phyloP scores from a whole-genome alignment of 495 filamentous ascomycete species.

The Aspergillus leporis region DNA sequence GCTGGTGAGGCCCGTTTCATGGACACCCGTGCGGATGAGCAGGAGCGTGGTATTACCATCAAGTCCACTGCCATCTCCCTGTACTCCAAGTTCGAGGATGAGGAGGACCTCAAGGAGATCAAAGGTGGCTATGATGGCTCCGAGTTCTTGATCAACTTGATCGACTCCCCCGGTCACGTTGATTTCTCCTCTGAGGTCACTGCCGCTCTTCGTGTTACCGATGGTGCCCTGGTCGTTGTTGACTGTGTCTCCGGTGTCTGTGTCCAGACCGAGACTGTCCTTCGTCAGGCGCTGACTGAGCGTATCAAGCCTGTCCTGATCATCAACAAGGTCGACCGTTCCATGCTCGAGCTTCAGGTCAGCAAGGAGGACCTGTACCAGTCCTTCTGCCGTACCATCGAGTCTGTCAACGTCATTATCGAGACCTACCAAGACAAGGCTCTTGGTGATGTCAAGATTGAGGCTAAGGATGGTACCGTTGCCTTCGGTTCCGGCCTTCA shows the following conservation, averaged over 20 bases:
- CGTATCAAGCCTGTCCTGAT: conserved; percentile 99
- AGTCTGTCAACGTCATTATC: conserved; percentile 99
- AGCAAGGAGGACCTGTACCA: conserved; percentile 99
- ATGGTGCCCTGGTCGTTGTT: conserved; percentile 98
- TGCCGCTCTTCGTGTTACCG: conserved; percentile 98
- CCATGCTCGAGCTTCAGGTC: conserved; percentile 96
- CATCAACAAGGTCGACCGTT: conserved; percentile 99
- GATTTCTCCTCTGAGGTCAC: conserved; percentile 99
- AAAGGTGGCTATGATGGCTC: conserved; percentile 82
- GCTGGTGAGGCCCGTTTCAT: conserved; percentile 94
- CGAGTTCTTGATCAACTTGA: conserved; percentile 99
- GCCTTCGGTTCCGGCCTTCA: conserved; percentile 99
- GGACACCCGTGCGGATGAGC: conserved; percentile 95
- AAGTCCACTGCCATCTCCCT: conserved; percentile 99
- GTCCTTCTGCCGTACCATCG: conserved; percentile 97
- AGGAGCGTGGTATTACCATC: conserved; percentile 99
- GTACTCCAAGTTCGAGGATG: conserved; percentile 78
- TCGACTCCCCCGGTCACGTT: conserved; percentile 99
- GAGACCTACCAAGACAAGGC: conserved; percentile 97
- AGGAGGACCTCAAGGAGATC: conserved; percentile 94
- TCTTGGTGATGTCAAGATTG: conserved; percentile 97
- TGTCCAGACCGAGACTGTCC: conserved; percentile 99
- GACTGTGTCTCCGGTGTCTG: conserved; percentile 99
- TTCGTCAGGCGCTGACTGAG: conserved; percentile 98
- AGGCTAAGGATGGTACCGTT: conserved; percentile 93